Conservation (phyloP, 1,139 yeast species). For the Hyphopichia khmerensis region DNA sequence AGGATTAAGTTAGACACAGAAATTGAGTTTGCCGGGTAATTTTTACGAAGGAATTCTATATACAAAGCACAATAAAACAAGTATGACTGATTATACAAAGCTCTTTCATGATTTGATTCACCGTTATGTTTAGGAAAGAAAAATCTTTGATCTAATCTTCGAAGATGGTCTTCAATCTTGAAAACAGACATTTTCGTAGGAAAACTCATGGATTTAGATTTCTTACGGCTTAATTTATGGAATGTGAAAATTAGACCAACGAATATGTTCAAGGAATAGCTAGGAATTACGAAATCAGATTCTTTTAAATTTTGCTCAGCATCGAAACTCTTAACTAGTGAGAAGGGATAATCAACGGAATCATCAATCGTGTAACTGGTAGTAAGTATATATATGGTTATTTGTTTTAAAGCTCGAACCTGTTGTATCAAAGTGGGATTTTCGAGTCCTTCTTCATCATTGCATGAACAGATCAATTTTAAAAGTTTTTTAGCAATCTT, state of each 20-base stretch:
- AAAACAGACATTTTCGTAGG: neutral
- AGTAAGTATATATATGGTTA: neutral
- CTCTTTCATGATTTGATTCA: neutral
- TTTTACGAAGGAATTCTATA: neutral
- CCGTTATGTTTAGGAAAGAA: neutral
- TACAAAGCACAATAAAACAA: slow-evolving; percentile 1
- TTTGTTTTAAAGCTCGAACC: neutral
- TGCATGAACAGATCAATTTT: neutral
- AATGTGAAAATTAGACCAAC: neutral
- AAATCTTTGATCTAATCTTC: neutral
- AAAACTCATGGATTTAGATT: neutral
- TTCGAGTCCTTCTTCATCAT: neutral
- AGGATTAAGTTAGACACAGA: neutral
- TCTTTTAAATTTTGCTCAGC: slow-evolving; percentile 1
- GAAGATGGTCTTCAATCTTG: neutral
- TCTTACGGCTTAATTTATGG: neutral
- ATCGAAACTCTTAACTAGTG: neutral
- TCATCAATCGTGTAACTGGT: neutral
- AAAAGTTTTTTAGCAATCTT: neutral
- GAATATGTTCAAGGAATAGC: slow-evolving; percentile 1
- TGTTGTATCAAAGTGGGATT: neutral
- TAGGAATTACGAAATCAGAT: slow-evolving; percentile 1
- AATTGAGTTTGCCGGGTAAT: neutral
- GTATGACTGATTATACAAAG: slow-evolving; percentile 1
- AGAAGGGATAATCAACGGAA: neutral